Evolutionary conservation across 345 rosid species (phyloP), one percentile per base, ranked within the genome.

Genomic region (rapeseed (Brassica napus)): DNA sequence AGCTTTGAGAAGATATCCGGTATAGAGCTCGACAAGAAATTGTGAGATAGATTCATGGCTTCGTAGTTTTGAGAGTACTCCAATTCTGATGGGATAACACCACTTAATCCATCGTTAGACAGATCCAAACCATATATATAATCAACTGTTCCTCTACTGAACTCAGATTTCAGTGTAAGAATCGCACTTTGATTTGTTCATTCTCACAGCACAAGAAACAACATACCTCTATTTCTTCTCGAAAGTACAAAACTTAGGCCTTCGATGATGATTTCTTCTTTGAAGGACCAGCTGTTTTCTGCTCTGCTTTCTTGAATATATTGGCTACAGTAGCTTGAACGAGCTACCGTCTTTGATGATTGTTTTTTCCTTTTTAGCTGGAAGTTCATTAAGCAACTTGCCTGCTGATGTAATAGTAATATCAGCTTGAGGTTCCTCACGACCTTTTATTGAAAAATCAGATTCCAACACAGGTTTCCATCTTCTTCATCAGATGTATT

Each of bases 301-400:
- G 72, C 65, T 84, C 91, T 44, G 78, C 92, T 81, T 86, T 94
- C 81, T 88, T 91, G 81, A 92, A 91, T 61, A 94, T 69, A 35
- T 92, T 86, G 58, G 95, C 81, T 77, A 94, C 85, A 3, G 92
- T 88, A 18, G 21, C 21, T 18, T 18, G 21, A 18, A 92, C 91
- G 62, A 94, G 90, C 63, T 18, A 82, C 85, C 73, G 35, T 69
- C 86, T 68, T 68, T 83, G 71, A 57, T 37, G 23, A n/a, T 12
- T 9, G 78, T 66, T 47, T 76, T 77, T 74, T 85, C 85, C 79
- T 81, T 85, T 57, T 72, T 77, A 54, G 57, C 78, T 0, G 87
- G 78, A 11, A 85, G 71, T 3, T 75, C 32, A 0, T 68, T 57
- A 28, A 32, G 49, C 77, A 79, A 75, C 72, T 79, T 78, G 14